Base-by-base conservation (phyloP, 257 asterid genomes). In the Solanum habrochaites region DNA sequence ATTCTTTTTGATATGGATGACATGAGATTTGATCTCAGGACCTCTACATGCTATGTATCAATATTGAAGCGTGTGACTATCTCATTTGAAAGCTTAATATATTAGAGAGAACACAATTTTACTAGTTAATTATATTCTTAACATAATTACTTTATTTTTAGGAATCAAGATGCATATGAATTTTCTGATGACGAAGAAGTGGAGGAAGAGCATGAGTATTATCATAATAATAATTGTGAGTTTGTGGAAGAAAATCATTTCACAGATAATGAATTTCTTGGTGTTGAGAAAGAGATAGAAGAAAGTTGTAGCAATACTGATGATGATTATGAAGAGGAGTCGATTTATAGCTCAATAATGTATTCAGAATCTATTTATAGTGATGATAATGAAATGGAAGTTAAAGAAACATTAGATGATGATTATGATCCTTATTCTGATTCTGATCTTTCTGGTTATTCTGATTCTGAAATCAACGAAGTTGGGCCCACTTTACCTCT, bases 151-250 rank as follows among this genome's bases (percentile, higher is more conserved):
- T 11, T 8, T 27, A 21, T 14, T 47, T 92, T 88, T 86, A 96
- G 99, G 93, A 92, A 90, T 87, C 93, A 91, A 69, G 95, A 93
- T 69, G 95, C 89, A 5, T 93, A 88, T 73, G 98, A 92, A 29
- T 93, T 91, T 83, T 93, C 96, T 0, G 96, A 95, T 3, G 95
- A 96, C 70, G 96, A 93, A 83, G 92, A 92, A 60, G 87, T 60
- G 81, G 88, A 91, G 47, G 92, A 89, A 21, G 89, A 88, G 16
- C 78, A 77, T 10, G 89, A 64, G 20, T 82, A 89, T 69, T 88
- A 69, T 67, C 25, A 43, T 29, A 20, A 85, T 69, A 12, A 85
- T 56, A 52, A 62, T 31, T 8, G 5, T n/a, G 49, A 74, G 14
- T 4, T 69, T 21, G 45, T 72, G 45, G 69, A 85, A 3, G 69